Percentiles rank a stretch among this genome's conserved stretches.
phyloP scores from a whole-genome alignment of 192 early-diverging fungal genomes.

The Rhizophagus clarus region DNA sequence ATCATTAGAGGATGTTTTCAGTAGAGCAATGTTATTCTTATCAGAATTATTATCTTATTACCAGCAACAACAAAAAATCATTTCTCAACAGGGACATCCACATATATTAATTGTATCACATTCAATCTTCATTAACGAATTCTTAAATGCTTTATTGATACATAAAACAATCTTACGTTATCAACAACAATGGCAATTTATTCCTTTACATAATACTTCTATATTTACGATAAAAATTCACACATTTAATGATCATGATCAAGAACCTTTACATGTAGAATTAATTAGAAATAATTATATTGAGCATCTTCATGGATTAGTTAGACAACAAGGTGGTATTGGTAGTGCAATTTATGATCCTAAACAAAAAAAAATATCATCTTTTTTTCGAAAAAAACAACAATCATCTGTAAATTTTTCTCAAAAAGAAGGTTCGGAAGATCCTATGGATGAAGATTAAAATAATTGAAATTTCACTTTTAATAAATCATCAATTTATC shows the following conservation, averaged over 20 bases:
- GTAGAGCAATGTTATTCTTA: not conserved
- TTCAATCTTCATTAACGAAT: not conserved
- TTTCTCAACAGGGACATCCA: not conserved
- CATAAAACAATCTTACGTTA: not conserved
- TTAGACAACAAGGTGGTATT: not conserved
- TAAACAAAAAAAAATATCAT: not conserved
- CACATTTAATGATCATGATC: not conserved
- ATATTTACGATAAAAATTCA: not conserved
- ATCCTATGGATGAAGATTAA: not conserved
- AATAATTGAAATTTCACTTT: not conserved
- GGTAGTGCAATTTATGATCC: not conserved
- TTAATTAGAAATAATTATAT: not conserved
- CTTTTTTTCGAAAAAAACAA: not conserved
- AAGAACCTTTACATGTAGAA: not conserved
- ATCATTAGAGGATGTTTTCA: not conserved
- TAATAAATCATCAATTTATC: too few species aligned
- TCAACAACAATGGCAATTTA: not conserved
- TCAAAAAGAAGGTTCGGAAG: not conserved
- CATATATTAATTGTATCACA: not conserved
- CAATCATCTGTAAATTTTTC: not conserved
- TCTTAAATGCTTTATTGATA: not conserved
- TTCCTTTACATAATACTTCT: not conserved
- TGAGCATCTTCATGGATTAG: not conserved
- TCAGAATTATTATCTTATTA: not conserved
- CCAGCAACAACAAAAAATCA: not conserved